Evolutionary conservation across 495 filamentous ascomycete species (phyloP).

Genomic region (Saxispiralis lemnorum): DNA sequence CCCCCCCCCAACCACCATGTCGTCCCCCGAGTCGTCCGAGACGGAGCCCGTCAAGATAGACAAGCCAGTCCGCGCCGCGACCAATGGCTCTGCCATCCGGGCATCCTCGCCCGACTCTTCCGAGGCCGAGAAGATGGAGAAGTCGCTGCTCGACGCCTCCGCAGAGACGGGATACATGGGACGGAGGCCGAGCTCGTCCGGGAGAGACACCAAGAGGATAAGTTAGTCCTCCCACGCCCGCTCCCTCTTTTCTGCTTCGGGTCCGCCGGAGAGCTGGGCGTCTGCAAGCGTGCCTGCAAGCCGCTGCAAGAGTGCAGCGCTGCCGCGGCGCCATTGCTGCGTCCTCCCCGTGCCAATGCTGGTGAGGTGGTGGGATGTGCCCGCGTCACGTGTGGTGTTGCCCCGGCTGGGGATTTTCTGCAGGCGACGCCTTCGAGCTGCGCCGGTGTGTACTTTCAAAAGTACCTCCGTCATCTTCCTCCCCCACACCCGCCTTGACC

Average conservation of each 20-base stretch:
- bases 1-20: background rate
- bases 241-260: background rate
- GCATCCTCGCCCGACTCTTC: background rate
- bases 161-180: conserved; percentile 6
- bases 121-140: conserved; percentile 6
- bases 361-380: too few relatives aligned
- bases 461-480: background rate
- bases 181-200: conserved; percentile 11
- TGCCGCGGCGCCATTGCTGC: background rate
- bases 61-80: too few relatives aligned
- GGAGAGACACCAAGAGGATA: conserved; percentile 21
- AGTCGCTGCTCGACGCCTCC: conserved; percentile 9
- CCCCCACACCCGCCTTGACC: background rate
- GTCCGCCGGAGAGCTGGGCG: background rate
- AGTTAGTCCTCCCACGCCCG: conserved; percentile 16
- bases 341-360: too few relatives aligned
- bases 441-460: background rate
- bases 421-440: background rate
- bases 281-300: background rate
- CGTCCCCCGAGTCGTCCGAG: too few relatives aligned
- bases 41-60: too few relatives aligned
- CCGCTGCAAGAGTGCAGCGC: background rate
- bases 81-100: too few relatives aligned
- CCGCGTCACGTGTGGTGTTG: too few relatives aligned
- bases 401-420: too few relatives aligned